Evolutionary conservation across 192 early-diverging fungal genomes (phyloP).

Genomic region (Gonapodya prolifera): DNA sequence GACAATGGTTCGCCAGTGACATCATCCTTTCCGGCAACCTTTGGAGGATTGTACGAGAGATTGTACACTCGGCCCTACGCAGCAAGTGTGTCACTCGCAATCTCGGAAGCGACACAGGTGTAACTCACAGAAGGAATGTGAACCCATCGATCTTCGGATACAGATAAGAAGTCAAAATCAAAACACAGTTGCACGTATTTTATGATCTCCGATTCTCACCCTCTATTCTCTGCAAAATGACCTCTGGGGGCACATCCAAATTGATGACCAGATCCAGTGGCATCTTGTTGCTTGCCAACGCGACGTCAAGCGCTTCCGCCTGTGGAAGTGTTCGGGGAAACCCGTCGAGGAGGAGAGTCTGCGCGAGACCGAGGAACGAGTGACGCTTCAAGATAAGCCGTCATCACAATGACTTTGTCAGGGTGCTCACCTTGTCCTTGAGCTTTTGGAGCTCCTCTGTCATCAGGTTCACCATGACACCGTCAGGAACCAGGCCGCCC

Average conservation of each 20-base stretch:
- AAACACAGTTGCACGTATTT: background rate
- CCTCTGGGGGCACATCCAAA: slow-evolving; percentile 78
- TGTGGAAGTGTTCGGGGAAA: slow-evolving; percentile 81
- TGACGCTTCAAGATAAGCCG: slow-evolving; percentile 2
- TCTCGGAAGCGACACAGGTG: background rate
- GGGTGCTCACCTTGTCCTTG: slow-evolving; percentile 26
- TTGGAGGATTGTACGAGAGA: slow-evolving; percentile 83
- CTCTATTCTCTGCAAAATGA: slow-evolving; percentile 80
- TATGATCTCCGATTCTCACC: slow-evolving; percentile 22
- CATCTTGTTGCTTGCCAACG: slow-evolving; percentile 35
- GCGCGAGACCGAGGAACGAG: background rate
- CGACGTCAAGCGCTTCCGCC: slow-evolving; percentile 56
- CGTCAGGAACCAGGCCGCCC: slow-evolving; percentile 57
- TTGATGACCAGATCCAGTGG: slow-evolving; percentile 78
- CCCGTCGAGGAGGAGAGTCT: slow-evolving; percentile 75
- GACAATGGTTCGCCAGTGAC: slow-evolving; percentile 85
- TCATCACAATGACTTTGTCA: slow-evolving; percentile 11
- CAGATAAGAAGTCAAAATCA: background rate
- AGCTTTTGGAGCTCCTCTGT: slow-evolving; percentile 39
- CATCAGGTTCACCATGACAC: slow-evolving; percentile 52
- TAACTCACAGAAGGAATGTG: slow-evolving; percentile 41
- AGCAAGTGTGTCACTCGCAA: background rate
- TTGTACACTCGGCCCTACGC: slow-evolving; percentile 86
- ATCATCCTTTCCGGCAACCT: slow-evolving; percentile 65
- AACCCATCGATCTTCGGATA: slow-evolving; percentile 71